These are phyloP conservation scores for Aspergillus udagawae DNA, from an alignment of 2,329 filamentous ascomycete species.

Conservation along the genomic window DNA sequence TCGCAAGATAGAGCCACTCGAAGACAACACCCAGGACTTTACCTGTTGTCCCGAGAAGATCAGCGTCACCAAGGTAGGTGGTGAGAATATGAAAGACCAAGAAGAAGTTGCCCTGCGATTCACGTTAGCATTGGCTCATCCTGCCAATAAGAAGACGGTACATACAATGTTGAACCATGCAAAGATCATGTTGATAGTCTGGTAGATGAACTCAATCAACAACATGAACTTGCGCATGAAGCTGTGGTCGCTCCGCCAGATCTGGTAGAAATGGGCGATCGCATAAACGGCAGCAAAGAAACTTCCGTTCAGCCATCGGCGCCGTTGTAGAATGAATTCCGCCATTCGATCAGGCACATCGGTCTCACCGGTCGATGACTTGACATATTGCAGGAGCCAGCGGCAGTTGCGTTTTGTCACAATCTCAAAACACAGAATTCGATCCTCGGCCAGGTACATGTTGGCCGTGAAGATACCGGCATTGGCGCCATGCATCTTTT, in stretches of 20 bases:
- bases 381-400: slow-evolving; percentile 98
- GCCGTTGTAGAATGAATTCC: slow-evolving; percentile 90
- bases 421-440: slow-evolving; percentile 64
- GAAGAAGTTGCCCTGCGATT: slow-evolving; percentile 79
- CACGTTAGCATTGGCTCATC: slow-evolving; percentile 9
- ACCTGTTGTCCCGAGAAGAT: slow-evolving; percentile 72
- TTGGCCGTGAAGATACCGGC: slow-evolving; percentile 98
- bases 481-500: slow-evolving; percentile 89
- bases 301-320: slow-evolving; percentile 95
- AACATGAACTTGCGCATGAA: slow-evolving; percentile 84
- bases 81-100: slow-evolving; percentile 97
- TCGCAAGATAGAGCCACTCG: slow-evolving; percentile 92
- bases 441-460: slow-evolving; percentile 51
- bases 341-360: slow-evolving; percentile 93
- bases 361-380: slow-evolving; percentile 93
- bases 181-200: slow-evolving; percentile 94
- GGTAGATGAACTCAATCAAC: slow-evolving; percentile 88
- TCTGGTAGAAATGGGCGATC: slow-evolving; percentile 90
- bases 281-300: slow-evolving; percentile 98
- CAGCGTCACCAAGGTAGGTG: slow-evolving; percentile 66
- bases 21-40: slow-evolving; percentile 83
- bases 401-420: slow-evolving; percentile 96
- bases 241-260: slow-evolving; percentile 90
- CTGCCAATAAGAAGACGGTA: slow-evolving; percentile 5
- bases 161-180: slow-evolving; percentile 90